A percentile compares a stretch with the other conserved stretches of the same genome.
Evolutionary conservation across 257 asterid species (phyloP).

Genomic region (Petunia axillaris): DNA sequence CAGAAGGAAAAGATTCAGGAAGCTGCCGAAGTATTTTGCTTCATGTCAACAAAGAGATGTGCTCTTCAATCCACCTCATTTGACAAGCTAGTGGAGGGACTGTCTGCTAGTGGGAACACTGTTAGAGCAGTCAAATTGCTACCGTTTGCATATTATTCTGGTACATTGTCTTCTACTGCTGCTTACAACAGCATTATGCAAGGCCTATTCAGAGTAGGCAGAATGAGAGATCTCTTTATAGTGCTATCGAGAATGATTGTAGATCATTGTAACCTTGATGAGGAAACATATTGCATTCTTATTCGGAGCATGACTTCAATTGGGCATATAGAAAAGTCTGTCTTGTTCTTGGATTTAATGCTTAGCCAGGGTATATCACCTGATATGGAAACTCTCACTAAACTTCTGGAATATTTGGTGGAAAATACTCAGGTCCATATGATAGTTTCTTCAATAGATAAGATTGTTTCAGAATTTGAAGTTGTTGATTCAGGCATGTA

Average conservation of each 20-base stretch:
- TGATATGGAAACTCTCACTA: conserved; percentile 48
- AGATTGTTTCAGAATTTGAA: conserved; percentile 39
- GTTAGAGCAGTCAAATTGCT: conserved; percentile 48
- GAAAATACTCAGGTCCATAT: conserved; percentile 50
- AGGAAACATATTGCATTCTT: conserved; percentile 55
- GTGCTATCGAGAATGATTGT: conserved; percentile 63
- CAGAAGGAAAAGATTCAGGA: conserved; percentile 44
- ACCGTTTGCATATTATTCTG: conserved; percentile 42
- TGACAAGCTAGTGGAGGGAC: conserved; percentile 48
- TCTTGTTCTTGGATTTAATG: conserved; percentile 57
- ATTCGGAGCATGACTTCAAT: conserved; percentile 46
- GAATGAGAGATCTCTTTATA: conserved; percentile 34
- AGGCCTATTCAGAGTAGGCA: conserved; percentile 45
- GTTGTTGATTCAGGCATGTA: conserved; percentile 50
- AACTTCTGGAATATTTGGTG: conserved; percentile 50
- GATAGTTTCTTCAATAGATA: conserved; percentile 49
- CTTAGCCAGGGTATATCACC: conserved; percentile 53
- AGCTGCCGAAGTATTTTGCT: conserved; percentile 55
- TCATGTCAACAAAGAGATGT: conserved; percentile 56
- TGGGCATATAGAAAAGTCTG: conserved; percentile 36
- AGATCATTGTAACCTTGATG: conserved; percentile 51
- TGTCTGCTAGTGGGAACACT: conserved; percentile 49
- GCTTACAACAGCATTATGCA: conserved; percentile 56
- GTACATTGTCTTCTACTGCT: conserved; percentile 36
- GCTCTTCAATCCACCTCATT: conserved; percentile 50